Base-by-base conservation (phyloP, 345 rosid species). In the Bruguiera gymnorhiza region DNA sequence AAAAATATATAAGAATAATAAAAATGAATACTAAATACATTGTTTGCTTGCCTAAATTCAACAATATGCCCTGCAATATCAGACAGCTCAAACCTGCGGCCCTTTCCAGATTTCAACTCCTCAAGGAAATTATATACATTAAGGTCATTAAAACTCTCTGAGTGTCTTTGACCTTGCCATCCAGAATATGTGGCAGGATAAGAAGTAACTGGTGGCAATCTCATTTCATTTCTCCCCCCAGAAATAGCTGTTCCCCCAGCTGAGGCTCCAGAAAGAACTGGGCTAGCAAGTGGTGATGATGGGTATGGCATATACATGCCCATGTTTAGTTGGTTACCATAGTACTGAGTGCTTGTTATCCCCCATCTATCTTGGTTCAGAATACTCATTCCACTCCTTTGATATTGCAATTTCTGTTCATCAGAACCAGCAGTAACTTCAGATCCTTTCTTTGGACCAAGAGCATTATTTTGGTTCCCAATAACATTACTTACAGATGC, bases 31-130 rank as follows among this genome's bases (percentile, higher is more conserved):
- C 18, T 4, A 56, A 79, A 70, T 65, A 55, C 53, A 69, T 58
- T 63, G 36, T 66, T 60, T 73, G 76, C 74, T 71, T 85, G 66
- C 98, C 98, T 89, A 86, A 93, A 89, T 86, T 91, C 98, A 79
- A 88, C 91, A 79, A 91, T 87, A 43, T 87, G 88, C 71, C 97
- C 98, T 20, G 86, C 79, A 65, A 93, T 91, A 77, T 89, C 96
- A 48, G 92, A 83, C 51, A 93, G 83, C 80, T 93, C 96, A 80
- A 93, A 87, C 79, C 86, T 91, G 70, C 87, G 86, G 66, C 89
- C 86, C 37, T 85, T 88, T 74, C 89, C 85, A 74, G 96, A 86
- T 82, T 89, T 93, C 62, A 93, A 80, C 77, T 93, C 98, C 80
- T 93, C 98, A 20, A 93, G 96, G 82, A 91, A 93, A 60, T 88